Evolutionary conservation across 2,329 filamentous ascomycete genomes (phyloP), one percentile per base, ranked within the genome.

Genomic region (Alternaria burnsii): DNA sequence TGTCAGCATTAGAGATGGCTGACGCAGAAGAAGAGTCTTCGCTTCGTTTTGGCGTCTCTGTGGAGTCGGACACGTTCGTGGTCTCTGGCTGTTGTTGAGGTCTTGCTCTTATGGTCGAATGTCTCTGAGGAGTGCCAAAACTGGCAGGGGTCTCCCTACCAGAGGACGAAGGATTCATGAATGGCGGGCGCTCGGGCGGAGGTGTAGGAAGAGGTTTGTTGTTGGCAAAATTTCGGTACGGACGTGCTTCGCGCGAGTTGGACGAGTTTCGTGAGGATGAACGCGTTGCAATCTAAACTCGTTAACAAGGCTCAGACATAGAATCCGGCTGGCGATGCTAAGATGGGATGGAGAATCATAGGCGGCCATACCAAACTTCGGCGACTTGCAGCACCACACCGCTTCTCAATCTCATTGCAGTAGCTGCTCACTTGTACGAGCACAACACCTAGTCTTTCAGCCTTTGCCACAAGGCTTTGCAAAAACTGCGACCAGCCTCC

Each of bases 401-500:
- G 89, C 75, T 88, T 89, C 75, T 96, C 90, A 85, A 97, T 96
- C 76, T 97, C 92, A 16, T 88, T 87, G 55, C 96, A 89, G 67
- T 95, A 91, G 53, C 87, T 88, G 65, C 88, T 88, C 20, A 97
- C 86, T 76, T 91, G 88, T 40, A 88, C 86, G 41, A 97, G 84
- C 30, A 89, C 83, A 7, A 87, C 85, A 32, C 90, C 90, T 26
- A 97, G 82, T 44, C 87, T 85, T 62, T 89, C 87, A 14, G 90
- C 89, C 72, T 90, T 92, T 22, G 86, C 86, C 74, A 93, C 89
- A 60, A 97, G 83, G 55, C 90, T 90, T 55, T 88, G 85, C 71
- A 97, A 89, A 7, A 93, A 93, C 58, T 89, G 88, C 59, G 89
- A 87, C 94, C 94, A 98, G 43, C 94, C 93, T 65, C 96, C 91